Base-by-base conservation (phyloP, 768 basidiomycete species). In the Suillus paluster region DNA sequence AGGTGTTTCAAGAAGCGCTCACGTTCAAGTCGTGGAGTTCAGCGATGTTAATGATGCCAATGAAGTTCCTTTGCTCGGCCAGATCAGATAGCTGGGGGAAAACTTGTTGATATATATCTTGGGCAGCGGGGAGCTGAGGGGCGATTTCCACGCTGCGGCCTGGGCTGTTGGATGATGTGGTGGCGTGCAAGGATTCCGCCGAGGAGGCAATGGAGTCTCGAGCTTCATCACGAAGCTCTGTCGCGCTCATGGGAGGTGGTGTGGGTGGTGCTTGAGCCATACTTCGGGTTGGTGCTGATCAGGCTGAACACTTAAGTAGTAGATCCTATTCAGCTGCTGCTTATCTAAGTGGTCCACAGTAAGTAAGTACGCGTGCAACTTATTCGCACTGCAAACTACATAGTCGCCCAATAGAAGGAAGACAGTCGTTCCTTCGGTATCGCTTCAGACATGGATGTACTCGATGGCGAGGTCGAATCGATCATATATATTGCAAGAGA, bases 401-500 rank as follows among this genome's bases (percentile, higher is more conserved):
- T 25, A 49, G 25, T 49, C 17, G 17, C 30, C 46, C 27, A 30
- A 50, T 49, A 27, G 17, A 49, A 49, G 25, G 48, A 30, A 50
- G 49, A 30, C 5, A 11, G 19, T 30, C 5, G 27, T 30, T 50
- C 49, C 49, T 30, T 30, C 27, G 19, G 19, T n/a, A 33, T 27
- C 33, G 19, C 27, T 25, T 48, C 41, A 48, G 68, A 53, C 38
- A 89, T 88, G 83, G 84, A 89, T 63, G 72, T 70, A 5, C 74
- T 82, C 50, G 84, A 86, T 62, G 92, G 95, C 63, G 94, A 95
- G 70, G 90, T 96, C 63, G 91, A 96, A 75, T 94, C 93, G 50
- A 85, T 96, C 67, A 80, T 97, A 41, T 95, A 93, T 75, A 88
- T 97, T 65, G 90, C 86, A n/a, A 83, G 95, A 44, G 95, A 96